A percentile compares a stretch with the other conserved stretches of the same genome.
Evolutionary conservation across 768 basidiomycete genomes (phyloP).

Genomic region (Floccularia luteovirens): DNA sequence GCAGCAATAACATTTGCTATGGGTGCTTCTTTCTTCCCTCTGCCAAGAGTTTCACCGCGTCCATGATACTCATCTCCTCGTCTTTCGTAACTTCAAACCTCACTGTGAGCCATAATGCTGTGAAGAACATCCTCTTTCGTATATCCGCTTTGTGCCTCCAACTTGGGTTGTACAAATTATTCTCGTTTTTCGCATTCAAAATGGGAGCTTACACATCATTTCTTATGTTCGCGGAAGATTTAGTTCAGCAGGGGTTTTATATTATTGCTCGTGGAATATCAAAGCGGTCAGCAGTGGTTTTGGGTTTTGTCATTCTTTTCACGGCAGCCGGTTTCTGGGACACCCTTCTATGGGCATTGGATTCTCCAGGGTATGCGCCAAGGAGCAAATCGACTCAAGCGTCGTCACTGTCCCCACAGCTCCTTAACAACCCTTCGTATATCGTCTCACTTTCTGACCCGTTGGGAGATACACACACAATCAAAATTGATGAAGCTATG

Average conservation of each 20-base stretch:
- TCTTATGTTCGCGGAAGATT: conserved; percentile 8
- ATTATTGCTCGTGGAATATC: conserved; percentile 3
- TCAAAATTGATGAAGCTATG: conserved; percentile 4
- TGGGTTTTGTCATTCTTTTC: conserved; percentile 7
- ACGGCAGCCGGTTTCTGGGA: conserved; percentile 8
- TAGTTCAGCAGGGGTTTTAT: conserved; percentile 6
- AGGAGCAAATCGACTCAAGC: conserved; percentile 1
- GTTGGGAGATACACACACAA: background rate
- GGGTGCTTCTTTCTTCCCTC: too few relatives aligned
- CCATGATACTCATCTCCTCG: background rate
- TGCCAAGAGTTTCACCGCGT: too few relatives aligned
- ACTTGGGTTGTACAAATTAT: conserved; percentile 3
- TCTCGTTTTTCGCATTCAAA: conserved; percentile 7
- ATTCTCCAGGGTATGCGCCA: conserved; percentile 8
- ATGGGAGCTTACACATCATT: conserved; percentile 8
- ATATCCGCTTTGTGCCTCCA: conserved; percentile 6
- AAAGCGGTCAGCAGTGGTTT: conserved; percentile 4
- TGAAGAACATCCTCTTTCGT: conserved; percentile 9
- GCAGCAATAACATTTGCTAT: too few relatives aligned
- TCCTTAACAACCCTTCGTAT: conserved; percentile 4
- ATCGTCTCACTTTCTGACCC: conserved; percentile 3
- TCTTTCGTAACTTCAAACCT: conserved; percentile 4
- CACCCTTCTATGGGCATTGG: conserved; percentile 8
- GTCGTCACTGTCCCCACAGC: conserved; percentile 1
- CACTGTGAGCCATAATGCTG: conserved; percentile 7